These are phyloP conservation scores for Ricinus communis DNA, from an alignment of 345 rosid genomes.

Conservation along the genomic window DNA sequence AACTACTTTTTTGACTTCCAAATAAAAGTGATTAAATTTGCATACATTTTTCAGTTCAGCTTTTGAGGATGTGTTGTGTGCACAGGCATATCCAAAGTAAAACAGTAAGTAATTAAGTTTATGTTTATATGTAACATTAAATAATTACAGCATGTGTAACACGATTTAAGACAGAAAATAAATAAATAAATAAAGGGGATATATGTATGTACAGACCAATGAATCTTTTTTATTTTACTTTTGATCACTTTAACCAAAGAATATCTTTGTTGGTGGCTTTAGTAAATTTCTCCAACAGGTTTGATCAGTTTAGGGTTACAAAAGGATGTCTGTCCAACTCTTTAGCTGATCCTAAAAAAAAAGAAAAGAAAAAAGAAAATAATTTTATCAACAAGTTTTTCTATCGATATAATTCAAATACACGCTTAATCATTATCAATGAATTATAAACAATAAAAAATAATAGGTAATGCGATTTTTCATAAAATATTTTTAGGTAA, in stretches of 20 bases:
- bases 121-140: not conserved
- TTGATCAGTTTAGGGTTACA: too few relatives aligned
- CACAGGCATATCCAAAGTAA: not conserved
- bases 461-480: too few relatives aligned
- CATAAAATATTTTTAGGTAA: too few relatives aligned
- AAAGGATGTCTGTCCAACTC: too few relatives aligned
- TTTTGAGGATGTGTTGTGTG: not conserved
- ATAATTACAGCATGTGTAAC: not conserved
- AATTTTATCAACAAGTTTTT: too few relatives aligned
- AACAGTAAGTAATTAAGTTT: not conserved
- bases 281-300: not conserved
- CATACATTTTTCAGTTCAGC: not conserved
- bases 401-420: too few relatives aligned
- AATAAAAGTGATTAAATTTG: not conserved
- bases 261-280: constrained; percentile 12
- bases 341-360: too few relatives aligned
- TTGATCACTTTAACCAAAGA: constrained; percentile 10
- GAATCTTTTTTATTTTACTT: not conserved
- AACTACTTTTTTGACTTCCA: constrained; percentile 23
- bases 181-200: too few relatives aligned
- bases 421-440: too few relatives aligned
- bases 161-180: not conserved
- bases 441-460: too few relatives aligned
- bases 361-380: too few relatives aligned
- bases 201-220: too few relatives aligned